A percentile compares a stretch with the other conserved stretches of the same genome.
These are phyloP conservation scores for Blastobotrys indianensis DNA, from an alignment of 1,139 yeast genomes.

Conservation along the genomic window DNA sequence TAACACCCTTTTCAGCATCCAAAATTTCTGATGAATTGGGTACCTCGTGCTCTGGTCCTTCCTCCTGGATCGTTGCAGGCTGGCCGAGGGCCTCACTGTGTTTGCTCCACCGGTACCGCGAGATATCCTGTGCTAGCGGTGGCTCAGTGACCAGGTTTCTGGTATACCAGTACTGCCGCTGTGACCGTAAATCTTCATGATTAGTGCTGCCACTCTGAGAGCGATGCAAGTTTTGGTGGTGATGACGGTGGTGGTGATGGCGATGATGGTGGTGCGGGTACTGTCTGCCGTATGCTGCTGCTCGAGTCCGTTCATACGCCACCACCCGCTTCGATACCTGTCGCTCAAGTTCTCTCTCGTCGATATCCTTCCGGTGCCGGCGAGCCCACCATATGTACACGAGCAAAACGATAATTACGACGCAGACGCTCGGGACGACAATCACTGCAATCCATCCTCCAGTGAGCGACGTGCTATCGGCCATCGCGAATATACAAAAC, in stretches of 20 bases:
- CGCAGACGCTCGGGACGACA: constrained; percentile 26
- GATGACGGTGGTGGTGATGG: constrained; percentile 3
- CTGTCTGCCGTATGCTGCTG: not conserved
- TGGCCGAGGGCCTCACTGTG: too few species aligned
- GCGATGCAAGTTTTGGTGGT: not conserved
- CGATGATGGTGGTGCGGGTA: constrained; percentile 1
- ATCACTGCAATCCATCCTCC: constrained; percentile 26
- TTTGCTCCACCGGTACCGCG: too few species aligned
- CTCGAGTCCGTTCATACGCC: not conserved
- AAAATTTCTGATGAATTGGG: too few species aligned
- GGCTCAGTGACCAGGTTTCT: too few species aligned
- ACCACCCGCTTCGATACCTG: too few species aligned
- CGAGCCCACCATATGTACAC: constrained; percentile 14
- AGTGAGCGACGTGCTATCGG: constrained; percentile 1
- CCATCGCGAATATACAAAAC: not conserved
- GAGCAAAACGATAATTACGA: constrained; percentile 15
- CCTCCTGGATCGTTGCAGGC: too few species aligned
- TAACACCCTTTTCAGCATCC: too few species aligned
- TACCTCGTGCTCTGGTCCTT: too few species aligned
- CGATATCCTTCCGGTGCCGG: constrained; percentile 1
- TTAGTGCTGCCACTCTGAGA: too few species aligned
- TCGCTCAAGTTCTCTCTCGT: not conserved
- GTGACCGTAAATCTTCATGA: too few species aligned
- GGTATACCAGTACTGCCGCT: too few species aligned
- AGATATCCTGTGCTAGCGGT: too few species aligned